Evolutionary conservation across 352 stramenopile genomes (phyloP), one percentile per base, ranked within the genome.

Genomic region (Globisporangium echinulatum): DNA sequence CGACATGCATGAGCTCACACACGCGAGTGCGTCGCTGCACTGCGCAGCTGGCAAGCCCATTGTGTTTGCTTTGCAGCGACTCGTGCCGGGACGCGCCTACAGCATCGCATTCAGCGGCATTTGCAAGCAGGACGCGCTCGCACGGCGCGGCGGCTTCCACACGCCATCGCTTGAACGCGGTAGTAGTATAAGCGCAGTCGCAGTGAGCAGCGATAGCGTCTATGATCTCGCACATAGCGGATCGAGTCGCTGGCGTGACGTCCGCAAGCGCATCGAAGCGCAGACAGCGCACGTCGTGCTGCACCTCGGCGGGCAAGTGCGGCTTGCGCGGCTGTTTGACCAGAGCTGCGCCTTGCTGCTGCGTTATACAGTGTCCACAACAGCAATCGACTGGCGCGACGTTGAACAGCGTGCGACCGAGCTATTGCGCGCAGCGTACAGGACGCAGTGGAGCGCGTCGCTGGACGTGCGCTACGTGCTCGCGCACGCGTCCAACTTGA

Each of bases 251-350:
- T 90, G 82, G 84, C 47, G 49, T 4, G 67, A 82, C 4, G 58
- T 92, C 8, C 44, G 62, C 15, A 49, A 72, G 44, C 64, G 67
- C 5, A 68, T 90, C 3, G 69, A 72, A 37, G 54, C 54, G 1
- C 58, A 68, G 4, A 49, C 59, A 8, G 58, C 70, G 3, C 70
- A 87, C 11, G 56, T 81, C 7, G 68, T 92, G 5, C 19, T 93
- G 11, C 79, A 93, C 62, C 63, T 92, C 11, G 84, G 82, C 3
- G 84, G 82, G 0, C 84, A 93, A 60, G 80, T 93, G 1, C 62
- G 62, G 8, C 78, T 94, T 71, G 52, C 76, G 54, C 56, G 55
- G n/a, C 79, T 83, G 68, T 94, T 94, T 47, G 78, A 92, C 54
- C 77, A 85, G 53, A 76, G 71, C 2, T 87, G 74, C 56, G 57